phyloP scores from a whole-genome alignment of 23 red algal genomes.

The Agarophyton chilense region DNA sequence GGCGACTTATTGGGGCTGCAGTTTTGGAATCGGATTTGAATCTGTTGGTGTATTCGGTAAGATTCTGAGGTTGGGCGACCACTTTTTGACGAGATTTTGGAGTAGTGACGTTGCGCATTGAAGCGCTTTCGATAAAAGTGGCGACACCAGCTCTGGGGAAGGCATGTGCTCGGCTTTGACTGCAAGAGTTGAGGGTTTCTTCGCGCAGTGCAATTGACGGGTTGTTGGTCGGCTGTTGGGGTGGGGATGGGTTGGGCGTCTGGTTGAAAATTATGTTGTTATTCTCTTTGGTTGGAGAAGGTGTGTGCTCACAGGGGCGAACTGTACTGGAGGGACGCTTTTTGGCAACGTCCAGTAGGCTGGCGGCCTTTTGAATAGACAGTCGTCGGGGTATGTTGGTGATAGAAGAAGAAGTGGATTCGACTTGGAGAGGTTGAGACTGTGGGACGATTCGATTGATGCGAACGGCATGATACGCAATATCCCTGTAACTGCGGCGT shows the following conservation, averaged over 20 bases:
- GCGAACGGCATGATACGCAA: conserved; percentile 63
- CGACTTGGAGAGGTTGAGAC: background rate
- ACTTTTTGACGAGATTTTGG: background rate
- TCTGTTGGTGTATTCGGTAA: background rate
- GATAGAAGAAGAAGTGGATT: background rate
- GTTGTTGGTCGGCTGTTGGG: background rate
- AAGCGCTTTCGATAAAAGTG: background rate
- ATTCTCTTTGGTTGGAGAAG: background rate
- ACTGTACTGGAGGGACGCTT: background rate
- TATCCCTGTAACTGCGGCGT: conserved; percentile 34
- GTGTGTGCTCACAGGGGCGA: background rate
- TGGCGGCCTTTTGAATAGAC: conserved; percentile 21
- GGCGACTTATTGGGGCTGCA: conserved; percentile 23
- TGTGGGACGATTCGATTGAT: conserved; percentile 43
- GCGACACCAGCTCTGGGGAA: conserved; percentile 7
- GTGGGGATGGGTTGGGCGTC: background rate
- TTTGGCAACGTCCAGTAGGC: background rate
- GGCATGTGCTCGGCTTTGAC: background rate
- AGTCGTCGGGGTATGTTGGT: conserved; percentile 12
- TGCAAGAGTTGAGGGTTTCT: background rate
- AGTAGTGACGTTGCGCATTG: background rate
- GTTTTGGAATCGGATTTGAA: background rate
- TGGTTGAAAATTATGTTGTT: background rate
- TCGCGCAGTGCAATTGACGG: background rate
- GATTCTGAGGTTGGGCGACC: conserved; percentile 26